A percentile compares a stretch with the other conserved stretches of the same genome.
Evolutionary conservation across 208 protist species (phyloP).

Genomic region (Paratrypanosoma confusum): DNA sequence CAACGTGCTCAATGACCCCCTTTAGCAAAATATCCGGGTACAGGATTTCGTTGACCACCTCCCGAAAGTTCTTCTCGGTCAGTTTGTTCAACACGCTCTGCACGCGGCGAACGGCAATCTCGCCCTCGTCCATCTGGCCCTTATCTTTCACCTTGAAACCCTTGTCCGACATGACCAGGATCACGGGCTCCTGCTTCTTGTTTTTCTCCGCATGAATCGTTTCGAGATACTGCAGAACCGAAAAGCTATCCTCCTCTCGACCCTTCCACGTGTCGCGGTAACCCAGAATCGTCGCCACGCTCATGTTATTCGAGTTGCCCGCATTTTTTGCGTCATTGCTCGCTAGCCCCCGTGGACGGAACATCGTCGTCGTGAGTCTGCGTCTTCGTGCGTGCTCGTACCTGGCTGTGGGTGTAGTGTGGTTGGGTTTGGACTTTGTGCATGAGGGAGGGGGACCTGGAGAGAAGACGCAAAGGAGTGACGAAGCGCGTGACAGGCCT

Average conservation of each 20-base stretch:
- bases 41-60: constrained; percentile 46
- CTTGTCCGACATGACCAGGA: constrained; percentile 73
- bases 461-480: no score
- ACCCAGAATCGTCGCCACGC: constrained; percentile 54
- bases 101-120: constrained; percentile 55
- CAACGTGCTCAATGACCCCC: constrained; percentile 44
- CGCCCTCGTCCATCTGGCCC: constrained; percentile 51
- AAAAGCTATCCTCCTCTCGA: constrained; percentile 49
- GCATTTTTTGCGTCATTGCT: constrained; percentile 47
- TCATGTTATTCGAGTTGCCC: constrained; percentile 66
- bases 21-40: constrained; percentile 53
- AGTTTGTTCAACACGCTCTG: constrained; percentile 83
- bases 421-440: no score
- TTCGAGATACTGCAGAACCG: constrained; percentile 49
- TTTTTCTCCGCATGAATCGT: constrained; percentile 35
- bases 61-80: constrained; percentile 75
- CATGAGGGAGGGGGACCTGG: no score
- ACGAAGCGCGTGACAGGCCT: no score
- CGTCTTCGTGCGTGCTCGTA: no score
- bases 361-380: constrained; percentile 40
- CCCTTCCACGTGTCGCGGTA: constrained; percentile 79
- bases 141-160: constrained; percentile 69
- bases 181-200: constrained; percentile 52
- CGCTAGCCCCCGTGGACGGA: constrained; percentile 45
- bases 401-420: no score